Evolutionary conservation across 2,329 filamentous ascomycete species (phyloP), one percentile per base, ranked within the genome.

Genomic region (Dactylellina cionopaga): DNA sequence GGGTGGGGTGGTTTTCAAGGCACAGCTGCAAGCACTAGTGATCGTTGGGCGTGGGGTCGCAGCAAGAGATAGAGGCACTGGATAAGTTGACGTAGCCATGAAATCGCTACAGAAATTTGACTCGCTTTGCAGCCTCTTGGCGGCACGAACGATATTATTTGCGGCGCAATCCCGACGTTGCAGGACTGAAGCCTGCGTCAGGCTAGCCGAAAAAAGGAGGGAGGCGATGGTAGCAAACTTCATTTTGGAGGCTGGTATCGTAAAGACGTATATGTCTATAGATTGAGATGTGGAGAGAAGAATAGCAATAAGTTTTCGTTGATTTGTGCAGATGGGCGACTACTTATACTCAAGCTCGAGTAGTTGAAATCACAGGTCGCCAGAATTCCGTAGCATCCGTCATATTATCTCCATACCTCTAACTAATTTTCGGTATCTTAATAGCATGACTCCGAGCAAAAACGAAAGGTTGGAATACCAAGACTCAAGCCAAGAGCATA

Each of bases 21-120:
- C 39, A 37, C 54, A 59, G 13, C 54, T 59, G 33, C 54, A 59
- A 4, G 54, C 54, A 13, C 54, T 59, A 15, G 39, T 59, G 37
- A 59, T 59, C 11, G 44, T 47, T n/a, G 54, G 54, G 24, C 7
- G 5, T 17, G 54, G 54, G 7, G 54, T 59, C 13, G 39, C 10
- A 13, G 54, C 25, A 35, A 59, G 44, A 25, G 44, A 17, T 31
- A 41, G 10, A 5, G 54, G 54, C 4, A 59, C 22, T 11, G 54
- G 31, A 22, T 46, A 19, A 0, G 54, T 59, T 9, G 35, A 31
- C 2, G 54, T 47, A 35, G 54, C 39, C 33, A 59, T 24, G 39
- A 41, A 59, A 24, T n/a, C 24, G 10, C 25, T 43, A 17, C 54
- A 59, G 25, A 41, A 59, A 10, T 59, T 59, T 10, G 54, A 59